These are phyloP conservation scores for Vitis cinerea DNA, from an alignment of 164 flowering plant genomes.

Conservation along the genomic window DNA sequence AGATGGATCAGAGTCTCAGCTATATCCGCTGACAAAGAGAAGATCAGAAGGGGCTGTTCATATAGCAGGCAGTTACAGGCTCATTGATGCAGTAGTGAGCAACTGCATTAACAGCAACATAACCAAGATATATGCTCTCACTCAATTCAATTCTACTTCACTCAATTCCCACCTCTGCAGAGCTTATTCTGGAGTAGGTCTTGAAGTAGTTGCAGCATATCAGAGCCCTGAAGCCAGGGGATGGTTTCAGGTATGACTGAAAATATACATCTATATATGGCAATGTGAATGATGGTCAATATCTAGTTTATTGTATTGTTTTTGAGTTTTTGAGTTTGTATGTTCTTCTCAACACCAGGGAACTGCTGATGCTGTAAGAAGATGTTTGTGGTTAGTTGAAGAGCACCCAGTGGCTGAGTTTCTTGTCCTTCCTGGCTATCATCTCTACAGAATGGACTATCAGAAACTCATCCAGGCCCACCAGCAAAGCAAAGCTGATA, in stretches of 20 bases:
- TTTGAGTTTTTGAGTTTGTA: background rate
- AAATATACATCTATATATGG: background rate
- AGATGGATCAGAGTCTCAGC: conserved; percentile 58
- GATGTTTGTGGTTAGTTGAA: conserved; percentile 75
- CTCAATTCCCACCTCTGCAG: conserved; percentile 80
- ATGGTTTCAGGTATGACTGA: conserved; percentile 67
- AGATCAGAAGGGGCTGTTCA: conserved; percentile 79
- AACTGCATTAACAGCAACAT: conserved; percentile 88
- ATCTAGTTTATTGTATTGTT: background rate
- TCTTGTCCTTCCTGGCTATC: conserved; percentile 81
- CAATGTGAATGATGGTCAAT: background rate
- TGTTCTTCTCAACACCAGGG: conserved; percentile 36
- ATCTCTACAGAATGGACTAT: conserved; percentile 89
- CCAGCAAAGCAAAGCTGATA: conserved; percentile 48
- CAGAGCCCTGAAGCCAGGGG: conserved; percentile 65
- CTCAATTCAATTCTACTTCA: conserved; percentile 88
- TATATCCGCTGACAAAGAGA: conserved; percentile 74
- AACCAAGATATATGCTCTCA: conserved; percentile 71
- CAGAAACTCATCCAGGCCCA: conserved; percentile 60
- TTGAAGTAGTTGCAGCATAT: conserved; percentile 77
- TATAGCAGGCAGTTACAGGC: conserved; percentile 75
- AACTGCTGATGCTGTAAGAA: conserved; percentile 83
- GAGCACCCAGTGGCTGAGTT: conserved; percentile 63
- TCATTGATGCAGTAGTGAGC: conserved; percentile 78
- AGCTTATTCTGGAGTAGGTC: conserved; percentile 58